Percentiles rank a stretch among this genome's conserved stretches.
These are phyloP conservation scores for Cladosporium sp. DNA, from an alignment of 2,329 filamentous ascomycete species.

Conservation along the genomic window DNA sequence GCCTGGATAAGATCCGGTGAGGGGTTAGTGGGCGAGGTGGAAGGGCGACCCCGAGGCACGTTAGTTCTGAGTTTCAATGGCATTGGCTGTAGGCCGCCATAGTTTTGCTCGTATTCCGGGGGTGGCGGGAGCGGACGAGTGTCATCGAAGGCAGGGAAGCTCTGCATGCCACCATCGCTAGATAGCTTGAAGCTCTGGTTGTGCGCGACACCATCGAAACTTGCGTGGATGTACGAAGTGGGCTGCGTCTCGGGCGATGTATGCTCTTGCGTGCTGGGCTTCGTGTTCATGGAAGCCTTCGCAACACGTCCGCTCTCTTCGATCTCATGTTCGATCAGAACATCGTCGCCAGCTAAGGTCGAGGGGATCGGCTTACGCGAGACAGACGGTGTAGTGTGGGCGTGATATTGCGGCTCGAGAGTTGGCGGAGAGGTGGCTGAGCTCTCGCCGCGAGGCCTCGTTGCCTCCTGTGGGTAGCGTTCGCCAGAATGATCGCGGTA, in stretches of 20 bases:
- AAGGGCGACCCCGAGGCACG: background rate
- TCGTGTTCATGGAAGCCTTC: background rate
- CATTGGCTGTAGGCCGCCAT: background rate
- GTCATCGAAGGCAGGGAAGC: conserved; percentile 11
- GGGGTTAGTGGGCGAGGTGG: background rate
- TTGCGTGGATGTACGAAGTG: background rate
- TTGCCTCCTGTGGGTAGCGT: conserved; percentile 23
- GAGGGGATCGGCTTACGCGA: background rate
- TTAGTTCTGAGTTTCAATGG: background rate
- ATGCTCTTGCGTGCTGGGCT: background rate
- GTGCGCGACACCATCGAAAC: background rate
- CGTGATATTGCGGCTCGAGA: background rate
- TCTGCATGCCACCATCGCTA: background rate
- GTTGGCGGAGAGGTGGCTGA: background rate
- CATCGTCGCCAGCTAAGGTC: background rate
- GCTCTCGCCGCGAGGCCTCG: conserved; percentile 6
- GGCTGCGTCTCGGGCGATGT: conserved; percentile 1
- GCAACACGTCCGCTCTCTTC: background rate
- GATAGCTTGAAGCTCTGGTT: background rate
- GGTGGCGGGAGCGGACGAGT: background rate
- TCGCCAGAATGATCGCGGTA: conserved; percentile 25
- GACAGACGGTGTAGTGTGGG: background rate
- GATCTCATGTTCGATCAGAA: too few species aligned
- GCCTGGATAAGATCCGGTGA: background rate
- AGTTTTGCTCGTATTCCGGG: background rate